Evolutionary conservation across 805 yeast species (phyloP), one percentile per base, ranked within the genome.

Genomic region (Ogataea ganodermae): DNA sequence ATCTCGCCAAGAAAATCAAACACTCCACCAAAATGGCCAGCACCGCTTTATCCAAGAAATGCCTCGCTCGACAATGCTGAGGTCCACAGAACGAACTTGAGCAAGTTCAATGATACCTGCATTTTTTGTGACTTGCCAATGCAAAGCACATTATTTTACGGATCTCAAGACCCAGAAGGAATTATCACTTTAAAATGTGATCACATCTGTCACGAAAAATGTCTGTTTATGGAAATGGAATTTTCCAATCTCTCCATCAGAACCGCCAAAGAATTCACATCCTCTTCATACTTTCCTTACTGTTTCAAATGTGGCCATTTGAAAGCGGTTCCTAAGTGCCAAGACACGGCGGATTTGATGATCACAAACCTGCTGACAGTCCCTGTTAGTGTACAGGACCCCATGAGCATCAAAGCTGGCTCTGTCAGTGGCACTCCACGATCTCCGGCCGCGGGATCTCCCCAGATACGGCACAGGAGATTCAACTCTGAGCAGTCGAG

Each of bases 131-230:
- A 74, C 6, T 81, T 82, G 42, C 68, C 72, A 2, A 61, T 81
- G 4, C 69, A 71, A 14, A 70, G 73, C 23, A 76, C 74, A 40
- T 53, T 62, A 10, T 65, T 76, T 22, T 62, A 62, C 16, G 42
- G 43, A 4, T 68, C 73, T 9, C 83, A 75, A 54, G 53, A 48
- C 6, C 44, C 52, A 7, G 72, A 68, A 46, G 70, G 67, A 37
- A 61, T 80, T 1, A 62, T 82, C 12, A 74, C 73, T 46, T 65
- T 83, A 26, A 62, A 61, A 32, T 83, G 89, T 63, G 77, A 74
- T 1, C 86, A 83, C 58, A 62, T 68, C 36, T 68, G 74, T 32
- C 89, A 83, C 59, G 83, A 79, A 43, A 79, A 80, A 46, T 83
- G 89, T 58, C 68, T 81, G 13, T 48, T 65, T 2, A 59, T 80